Base-by-base conservation (phyloP, 768 basidiomycete species). In the Calocybe cyanea region DNA sequence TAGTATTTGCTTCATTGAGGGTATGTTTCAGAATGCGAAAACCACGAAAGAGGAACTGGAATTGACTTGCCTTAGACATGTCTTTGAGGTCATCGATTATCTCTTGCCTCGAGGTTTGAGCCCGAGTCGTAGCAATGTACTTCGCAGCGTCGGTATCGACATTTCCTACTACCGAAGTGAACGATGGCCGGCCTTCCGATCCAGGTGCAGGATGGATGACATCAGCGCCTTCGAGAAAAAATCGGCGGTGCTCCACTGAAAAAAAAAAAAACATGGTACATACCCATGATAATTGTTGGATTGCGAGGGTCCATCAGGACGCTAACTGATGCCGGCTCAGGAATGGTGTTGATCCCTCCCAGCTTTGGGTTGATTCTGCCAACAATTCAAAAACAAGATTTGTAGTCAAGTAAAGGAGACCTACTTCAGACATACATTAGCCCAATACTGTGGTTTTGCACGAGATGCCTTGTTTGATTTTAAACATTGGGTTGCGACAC, bases 191-290 rank as follows among this genome's bases (percentile, higher is more conserved):
- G 4, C 78, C 83, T 1, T 73, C 75, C 0, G 83, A 73, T 4
- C 87, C 87, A 3, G 89, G 87, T 1, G 85, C 77, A 0, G 88
- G 87, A 55, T 91, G 88, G 15, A 85, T 84, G 14, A 85, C 84
- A 59, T 90, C 87, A 7, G 87, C 87, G 42, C 85, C 81, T 85
- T 51, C 13, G 6, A 35, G 25, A 28, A 28, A 11, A 28, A 11
- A 28, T 28, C 25, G 11, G 25, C 11, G n/a, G n/a, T 28, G 11
- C 11, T 28, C 11, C 6, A 6, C 11, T 11, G 25, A 6, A 5
- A 11, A 11, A 28, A 5, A 28, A 28, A 28, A 28, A 11, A 28
- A 6, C 25, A 28, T 11, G 25, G 11, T 21, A 10, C 66, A 53
- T 68, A 75, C 87, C 89, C 73, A 91, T 81, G 19, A 91, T 77